Evolutionary conservation across 208 protist genomes (phyloP).

Genomic region (Chromosphaera perkinsii): DNA sequence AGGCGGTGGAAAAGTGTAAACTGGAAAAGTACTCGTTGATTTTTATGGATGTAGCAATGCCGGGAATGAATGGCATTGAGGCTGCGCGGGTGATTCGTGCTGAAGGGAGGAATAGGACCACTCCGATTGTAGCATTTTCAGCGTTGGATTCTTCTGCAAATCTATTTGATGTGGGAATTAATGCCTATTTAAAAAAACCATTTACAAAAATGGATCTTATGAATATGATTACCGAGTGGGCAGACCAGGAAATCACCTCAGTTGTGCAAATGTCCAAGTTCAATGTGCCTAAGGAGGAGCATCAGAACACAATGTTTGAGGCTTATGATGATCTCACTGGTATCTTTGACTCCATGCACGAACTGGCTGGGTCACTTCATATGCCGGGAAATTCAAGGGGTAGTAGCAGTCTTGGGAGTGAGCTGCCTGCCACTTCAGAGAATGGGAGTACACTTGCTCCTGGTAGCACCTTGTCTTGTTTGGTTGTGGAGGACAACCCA

Average conservation of each 20-base stretch:
- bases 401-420: background rate
- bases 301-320: background rate
- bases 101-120: background rate
- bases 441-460: background rate
- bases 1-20: constrained; percentile 23
- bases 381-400: background rate
- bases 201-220: constrained; percentile 16
- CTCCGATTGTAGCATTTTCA: background rate
- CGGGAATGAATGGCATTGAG: constrained; percentile 29
- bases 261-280: background rate
- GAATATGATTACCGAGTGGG: constrained; percentile 16
- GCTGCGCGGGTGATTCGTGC: constrained; percentile 28
- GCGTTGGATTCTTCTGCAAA: background rate
- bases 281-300: background rate
- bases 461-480: background rate
- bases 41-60: constrained; percentile 41
- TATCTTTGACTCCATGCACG: background rate
- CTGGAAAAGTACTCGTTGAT: constrained; percentile 25
- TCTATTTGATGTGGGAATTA: constrained; percentile 10
- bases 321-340: background rate
- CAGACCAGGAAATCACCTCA: no score
- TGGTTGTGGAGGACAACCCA: constrained; percentile 34
- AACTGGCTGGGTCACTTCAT: background rate
- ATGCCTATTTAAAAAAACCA: constrained; percentile 18
- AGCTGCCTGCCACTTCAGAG: background rate